Conservation (phyloP, 306 rosid species). For the Pyrus communis region DNA sequence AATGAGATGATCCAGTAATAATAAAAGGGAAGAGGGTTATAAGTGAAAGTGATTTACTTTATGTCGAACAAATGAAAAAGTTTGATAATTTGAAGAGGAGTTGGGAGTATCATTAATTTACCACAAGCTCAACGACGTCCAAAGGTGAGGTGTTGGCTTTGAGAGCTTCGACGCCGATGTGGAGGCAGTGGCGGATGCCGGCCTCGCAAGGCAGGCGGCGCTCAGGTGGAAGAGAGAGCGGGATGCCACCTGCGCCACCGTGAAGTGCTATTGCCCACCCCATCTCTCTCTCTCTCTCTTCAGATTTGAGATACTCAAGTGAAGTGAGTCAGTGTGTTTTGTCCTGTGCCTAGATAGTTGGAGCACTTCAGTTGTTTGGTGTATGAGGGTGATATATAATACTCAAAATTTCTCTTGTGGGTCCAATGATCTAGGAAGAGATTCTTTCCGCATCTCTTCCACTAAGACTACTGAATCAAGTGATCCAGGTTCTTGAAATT, state of each 20-base stretch:
- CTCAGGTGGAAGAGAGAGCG: slow-evolving; percentile 43
- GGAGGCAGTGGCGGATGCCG: slow-evolving; percentile 65
- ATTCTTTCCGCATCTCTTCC: too few species aligned
- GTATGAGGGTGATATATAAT: rapidly evolving
- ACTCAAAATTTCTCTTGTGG: too few species aligned
- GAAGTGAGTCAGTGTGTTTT: too few species aligned
- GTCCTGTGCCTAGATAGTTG: too few species aligned
- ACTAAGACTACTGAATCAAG: too few species aligned
- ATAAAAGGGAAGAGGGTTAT: not conserved
- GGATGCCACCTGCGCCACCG: slow-evolving; percentile 94
- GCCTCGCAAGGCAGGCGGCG: slow-evolving; percentile 67
- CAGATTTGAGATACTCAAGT: not conserved
- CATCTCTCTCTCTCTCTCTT: slow-evolving; percentile 24
- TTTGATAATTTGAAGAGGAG: not conserved
- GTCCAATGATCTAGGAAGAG: too few species aligned
- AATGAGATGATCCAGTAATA: not conserved
- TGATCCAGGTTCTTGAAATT: rapidly evolving
- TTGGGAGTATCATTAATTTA: not conserved
- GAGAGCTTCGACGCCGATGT: slow-evolving; percentile 71
- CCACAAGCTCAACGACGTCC: slow-evolving; percentile 64
- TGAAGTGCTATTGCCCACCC: slow-evolving; percentile 95
- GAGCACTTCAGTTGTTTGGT: too few species aligned
- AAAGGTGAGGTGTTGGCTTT: slow-evolving; percentile 40
- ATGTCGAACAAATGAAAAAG: not conserved
- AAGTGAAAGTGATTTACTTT: not conserved